Conservation (phyloP, 495 filamentous ascomycete species). For the Lepidopterella palustris region DNA sequence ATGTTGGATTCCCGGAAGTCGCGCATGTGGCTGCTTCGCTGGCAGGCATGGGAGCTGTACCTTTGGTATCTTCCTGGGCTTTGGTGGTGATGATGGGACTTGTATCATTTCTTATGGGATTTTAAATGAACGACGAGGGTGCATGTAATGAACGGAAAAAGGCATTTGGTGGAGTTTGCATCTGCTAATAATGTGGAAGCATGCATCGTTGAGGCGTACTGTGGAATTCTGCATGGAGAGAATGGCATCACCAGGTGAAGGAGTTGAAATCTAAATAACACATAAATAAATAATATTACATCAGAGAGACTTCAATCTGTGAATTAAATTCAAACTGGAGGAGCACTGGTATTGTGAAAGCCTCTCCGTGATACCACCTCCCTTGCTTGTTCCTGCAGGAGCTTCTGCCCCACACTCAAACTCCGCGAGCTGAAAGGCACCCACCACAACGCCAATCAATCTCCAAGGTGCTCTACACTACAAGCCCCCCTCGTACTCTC, state of each 20-base stretch:
- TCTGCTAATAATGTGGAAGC: neutral
- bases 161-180: neutral
- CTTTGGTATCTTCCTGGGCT: conserved; percentile 7
- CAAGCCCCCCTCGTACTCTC: neutral
- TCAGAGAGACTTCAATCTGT: no score
- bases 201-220: no score
- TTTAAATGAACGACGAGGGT: neutral
- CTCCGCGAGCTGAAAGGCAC: no score
- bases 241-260: no score
- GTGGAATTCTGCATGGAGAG: no score
- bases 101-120: neutral
- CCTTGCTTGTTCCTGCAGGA: neutral
- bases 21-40: conserved; percentile 9
- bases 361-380: neutral
- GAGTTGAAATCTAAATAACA: no score
- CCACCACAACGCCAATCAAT: neutral
- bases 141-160: neutral
- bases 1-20: conserved; percentile 20
- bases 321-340: no score
- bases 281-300: no score
- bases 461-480: neutral
- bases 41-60: conserved; percentile 8
- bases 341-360: no score
- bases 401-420: neutral
- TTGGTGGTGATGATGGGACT: conserved; percentile 1